These are phyloP conservation scores for Podaxis mareebaensis DNA, from an alignment of 768 basidiomycete species.

Conservation along the genomic window DNA sequence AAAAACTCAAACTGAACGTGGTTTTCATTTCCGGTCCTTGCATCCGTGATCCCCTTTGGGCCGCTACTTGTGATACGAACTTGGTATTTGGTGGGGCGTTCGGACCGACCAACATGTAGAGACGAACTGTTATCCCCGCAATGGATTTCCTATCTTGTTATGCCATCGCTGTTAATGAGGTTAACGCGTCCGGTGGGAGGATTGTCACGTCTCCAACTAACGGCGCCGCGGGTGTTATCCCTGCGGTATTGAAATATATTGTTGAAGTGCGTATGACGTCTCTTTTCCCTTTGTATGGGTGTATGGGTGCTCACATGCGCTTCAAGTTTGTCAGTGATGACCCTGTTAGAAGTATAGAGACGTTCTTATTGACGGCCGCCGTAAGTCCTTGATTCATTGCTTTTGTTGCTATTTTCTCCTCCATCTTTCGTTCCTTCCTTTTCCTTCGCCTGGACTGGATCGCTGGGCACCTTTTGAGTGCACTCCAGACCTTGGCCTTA, in stretches of 20 bases:
- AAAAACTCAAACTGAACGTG: background rate
- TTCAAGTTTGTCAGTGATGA: conserved; percentile 85
- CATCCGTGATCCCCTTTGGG: background rate
- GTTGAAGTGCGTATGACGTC: conserved; percentile 53
- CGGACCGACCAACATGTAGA: conserved; percentile 38
- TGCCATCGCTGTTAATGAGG: conserved; percentile 94
- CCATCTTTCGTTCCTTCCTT: background rate
- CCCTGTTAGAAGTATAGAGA: conserved; percentile 82
- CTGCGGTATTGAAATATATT: conserved; percentile 88
- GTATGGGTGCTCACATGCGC: conserved; percentile 15
- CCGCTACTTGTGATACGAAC: too few species aligned
- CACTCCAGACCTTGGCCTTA: background rate
- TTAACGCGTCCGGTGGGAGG: conserved; percentile 89
- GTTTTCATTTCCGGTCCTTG: background rate
- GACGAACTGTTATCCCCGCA: conserved; percentile 86
- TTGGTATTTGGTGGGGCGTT: background rate
- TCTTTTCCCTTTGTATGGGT: background rate
- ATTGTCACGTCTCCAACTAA: conserved; percentile 96
- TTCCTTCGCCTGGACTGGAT: background rate
- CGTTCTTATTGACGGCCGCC: conserved; percentile 87
- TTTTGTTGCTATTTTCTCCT: background rate
- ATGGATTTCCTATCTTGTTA: conserved; percentile 94
- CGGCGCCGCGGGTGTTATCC: conserved; percentile 93
- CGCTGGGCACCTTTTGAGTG: background rate
- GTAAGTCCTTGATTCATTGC: conserved; percentile 40